Conservation (phyloP, 441 rosid species). For the Erodium trifolium region DNA sequence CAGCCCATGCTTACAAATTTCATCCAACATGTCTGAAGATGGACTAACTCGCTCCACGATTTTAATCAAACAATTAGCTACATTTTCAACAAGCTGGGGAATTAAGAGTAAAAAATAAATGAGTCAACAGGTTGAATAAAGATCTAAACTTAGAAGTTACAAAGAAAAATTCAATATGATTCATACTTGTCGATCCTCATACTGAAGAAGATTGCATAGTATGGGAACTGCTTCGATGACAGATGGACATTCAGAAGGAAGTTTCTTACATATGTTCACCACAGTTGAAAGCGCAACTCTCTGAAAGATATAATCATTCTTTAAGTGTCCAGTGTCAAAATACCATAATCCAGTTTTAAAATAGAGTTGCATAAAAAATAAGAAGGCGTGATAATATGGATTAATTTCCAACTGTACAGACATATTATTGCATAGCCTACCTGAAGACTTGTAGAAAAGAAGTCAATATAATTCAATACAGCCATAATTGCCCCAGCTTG, state of each 20-base stretch:
- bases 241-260: slow-evolving; percentile 53
- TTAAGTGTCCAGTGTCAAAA: slow-evolving; percentile 11
- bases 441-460: slow-evolving; percentile 85
- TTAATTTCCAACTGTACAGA: not conserved
- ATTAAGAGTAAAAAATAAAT: slow-evolving; percentile 17
- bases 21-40: slow-evolving; percentile 67
- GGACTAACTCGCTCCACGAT: slow-evolving; percentile 64
- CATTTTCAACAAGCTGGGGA: slow-evolving; percentile 86
- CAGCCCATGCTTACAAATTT: slow-evolving; percentile 70
- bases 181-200: slow-evolving; percentile 82
- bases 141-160: slow-evolving; percentile 8
- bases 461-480: slow-evolving; percentile 69
- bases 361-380: not conserved
- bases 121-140: slow-evolving; percentile 13
- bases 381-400: not conserved
- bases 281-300: slow-evolving; percentile 91
- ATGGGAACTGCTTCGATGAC: slow-evolving; percentile 80
- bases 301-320: slow-evolving; percentile 31
- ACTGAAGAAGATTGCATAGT: slow-evolving; percentile 79
- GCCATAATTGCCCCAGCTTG: slow-evolving; percentile 91
- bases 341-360: not conserved
- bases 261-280: slow-evolving; percentile 81
- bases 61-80: slow-evolving; percentile 71
- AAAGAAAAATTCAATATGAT: slow-evolving; percentile 17
- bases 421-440: slow-evolving; percentile 29